A percentile compares a stretch with the other conserved stretches of the same genome.
phyloP scores from a whole-genome alignment of 2,329 filamentous ascomycete species.

The Ophiostoma australiae region DNA sequence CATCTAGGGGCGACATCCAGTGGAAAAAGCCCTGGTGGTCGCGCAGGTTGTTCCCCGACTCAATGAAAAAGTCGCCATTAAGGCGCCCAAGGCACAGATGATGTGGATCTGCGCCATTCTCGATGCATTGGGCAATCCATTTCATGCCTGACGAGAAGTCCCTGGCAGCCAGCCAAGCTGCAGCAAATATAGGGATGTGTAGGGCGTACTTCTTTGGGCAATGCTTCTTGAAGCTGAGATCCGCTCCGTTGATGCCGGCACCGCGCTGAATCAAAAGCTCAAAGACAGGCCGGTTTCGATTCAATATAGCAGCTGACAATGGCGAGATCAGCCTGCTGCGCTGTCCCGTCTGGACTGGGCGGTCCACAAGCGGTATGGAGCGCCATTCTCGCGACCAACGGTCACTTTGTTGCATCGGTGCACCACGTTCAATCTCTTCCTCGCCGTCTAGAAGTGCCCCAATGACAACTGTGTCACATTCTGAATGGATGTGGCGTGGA shows the following conservation, averaged over 20 bases:
- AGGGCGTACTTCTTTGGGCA: slow-evolving; percentile 10
- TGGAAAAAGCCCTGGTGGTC: background rate
- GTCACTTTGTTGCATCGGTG: background rate
- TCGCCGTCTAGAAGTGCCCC: background rate
- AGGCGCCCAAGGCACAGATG: background rate
- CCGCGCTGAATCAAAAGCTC: background rate
- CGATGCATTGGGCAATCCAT: background rate
- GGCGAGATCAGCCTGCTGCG: slow-evolving; percentile 15
- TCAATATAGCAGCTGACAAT: slow-evolving; percentile 9
- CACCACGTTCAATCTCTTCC: background rate
- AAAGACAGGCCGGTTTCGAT: background rate
- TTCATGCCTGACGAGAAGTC: background rate
- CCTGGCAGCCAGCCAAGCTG: background rate
- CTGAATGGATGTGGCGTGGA: background rate
- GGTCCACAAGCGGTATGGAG: slow-evolving; percentile 8
- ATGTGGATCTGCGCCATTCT: background rate
- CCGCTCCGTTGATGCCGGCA: slow-evolving; percentile 13
- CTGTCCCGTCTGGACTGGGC: slow-evolving; percentile 4
- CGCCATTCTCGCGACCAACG: background rate
- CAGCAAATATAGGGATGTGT: slow-evolving; percentile 21
- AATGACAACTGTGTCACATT: background rate
- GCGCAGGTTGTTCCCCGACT: background rate
- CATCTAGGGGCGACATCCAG: background rate
- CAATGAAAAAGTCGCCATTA: background rate
- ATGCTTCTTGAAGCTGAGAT: background rate